phyloP scores from a whole-genome alignment of 2,329 filamentous ascomycete species.

The Beauveria sp. region DNA sequence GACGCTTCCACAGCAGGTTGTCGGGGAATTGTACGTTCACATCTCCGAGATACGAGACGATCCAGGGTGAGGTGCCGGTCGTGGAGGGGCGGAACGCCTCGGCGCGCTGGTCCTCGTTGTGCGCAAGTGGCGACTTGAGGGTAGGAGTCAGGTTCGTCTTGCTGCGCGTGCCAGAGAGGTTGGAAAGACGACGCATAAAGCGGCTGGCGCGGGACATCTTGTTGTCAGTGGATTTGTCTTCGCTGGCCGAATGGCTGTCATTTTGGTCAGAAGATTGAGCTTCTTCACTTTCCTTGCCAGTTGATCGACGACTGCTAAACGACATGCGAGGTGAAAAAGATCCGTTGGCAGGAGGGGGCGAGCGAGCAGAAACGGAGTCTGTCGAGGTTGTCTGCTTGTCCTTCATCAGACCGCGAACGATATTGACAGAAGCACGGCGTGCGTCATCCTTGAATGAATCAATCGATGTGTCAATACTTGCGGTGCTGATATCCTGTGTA shows the following conservation, averaged over 20 bases:
- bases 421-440: slow-evolving; percentile 50
- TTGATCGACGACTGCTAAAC: slow-evolving; percentile 28
- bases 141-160: slow-evolving; percentile 24
- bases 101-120: background rate
- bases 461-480: slow-evolving; percentile 21
- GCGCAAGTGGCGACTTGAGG: slow-evolving; percentile 27
- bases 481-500: slow-evolving; percentile 19
- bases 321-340: slow-evolving; percentile 54
- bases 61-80: slow-evolving; percentile 26
- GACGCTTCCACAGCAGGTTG: slow-evolving; percentile 90
- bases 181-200: slow-evolving; percentile 53
- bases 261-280: slow-evolving; percentile 34
- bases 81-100: slow-evolving; percentile 23
- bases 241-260: slow-evolving; percentile 40
- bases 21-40: slow-evolving; percentile 97
- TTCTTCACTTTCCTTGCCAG: slow-evolving; percentile 33
- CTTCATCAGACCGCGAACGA: slow-evolving; percentile 55
- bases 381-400: slow-evolving; percentile 47
- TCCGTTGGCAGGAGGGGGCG: slow-evolving; percentile 18
- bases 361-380: slow-evolving; percentile 37
- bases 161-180: slow-evolving; percentile 38
- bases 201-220: slow-evolving; percentile 46
- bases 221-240: slow-evolving; percentile 39
- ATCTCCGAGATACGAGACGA: slow-evolving; percentile 69
- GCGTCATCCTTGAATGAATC: slow-evolving; percentile 31